Base-by-base conservation (phyloP, 148 eudicot species). In the Heliamphora exappendiculata region DNA sequence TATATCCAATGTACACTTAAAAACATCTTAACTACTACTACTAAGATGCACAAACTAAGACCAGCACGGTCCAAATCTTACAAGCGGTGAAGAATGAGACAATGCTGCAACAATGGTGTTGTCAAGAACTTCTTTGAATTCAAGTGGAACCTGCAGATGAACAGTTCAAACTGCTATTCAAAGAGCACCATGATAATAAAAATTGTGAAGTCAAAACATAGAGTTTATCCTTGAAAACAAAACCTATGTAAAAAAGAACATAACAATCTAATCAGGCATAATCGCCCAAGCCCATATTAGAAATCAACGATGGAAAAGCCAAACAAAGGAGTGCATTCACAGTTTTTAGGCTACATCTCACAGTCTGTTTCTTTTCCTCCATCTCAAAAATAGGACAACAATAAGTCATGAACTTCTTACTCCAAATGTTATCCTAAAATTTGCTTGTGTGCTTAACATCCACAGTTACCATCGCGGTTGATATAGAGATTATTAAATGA, bases 91-190 rank as follows among this genome's bases (percentile, higher is more conserved):
- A 76, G 89, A 81, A 88, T 92, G 89, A 75, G 97, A 91, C 20
- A 92, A 81, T 45, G 97, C 96, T 51, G 91, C 96, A 83, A 92
- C 91, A 85, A 89, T 83, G 14, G 97, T 92, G 87, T 91, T 86
- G 75, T 95, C 99, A 65, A 95, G 94, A 78, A 92, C 89, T 81
- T 92, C 91, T 86, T 88, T 91, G 78, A 95, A 91, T 85, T 95
- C 99, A 79, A 74, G 79, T 20, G 99, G 97, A 85, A 91, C 99
- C 97, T 95, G 80, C 72, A 82, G 65, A 80, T 72, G 62, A 74
- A 83, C n/a, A 70, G 71, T 75, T 26, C 65, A 81, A 73, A 72
- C n/a, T 57, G 26, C 22, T 33, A 28, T 70, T 37, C 17, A 45
- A 60, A 78, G 36, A 13, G 53, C 57, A 54, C 3, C 37, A 31